A percentile compares a stretch with the other conserved stretches of the same genome.
phyloP scores from a whole-genome alignment of 106 monocot genomes.

The Posidonia australis region DNA sequence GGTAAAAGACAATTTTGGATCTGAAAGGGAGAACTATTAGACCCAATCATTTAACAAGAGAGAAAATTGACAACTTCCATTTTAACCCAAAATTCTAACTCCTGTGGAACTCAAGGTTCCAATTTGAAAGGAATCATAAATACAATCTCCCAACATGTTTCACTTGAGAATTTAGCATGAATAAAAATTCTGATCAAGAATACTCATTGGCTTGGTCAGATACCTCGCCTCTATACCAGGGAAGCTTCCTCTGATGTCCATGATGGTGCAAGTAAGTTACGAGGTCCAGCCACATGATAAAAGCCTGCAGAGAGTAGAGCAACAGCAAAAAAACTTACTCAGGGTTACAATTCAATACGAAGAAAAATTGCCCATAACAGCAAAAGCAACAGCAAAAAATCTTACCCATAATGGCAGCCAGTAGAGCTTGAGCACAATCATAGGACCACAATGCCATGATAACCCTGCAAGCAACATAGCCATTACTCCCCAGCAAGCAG shows the following conservation, averaged over 20 bases:
- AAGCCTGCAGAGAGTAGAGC: constrained; percentile 13
- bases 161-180: neutral
- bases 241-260: constrained; percentile 20
- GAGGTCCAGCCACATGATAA: constrained; percentile 21
- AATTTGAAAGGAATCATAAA: no score
- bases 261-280: constrained; percentile 28
- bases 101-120: no score
- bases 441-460: constrained; percentile 3
- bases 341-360: neutral
- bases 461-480: constrained; percentile 6
- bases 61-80: neutral
- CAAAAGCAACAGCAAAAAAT: neutral
- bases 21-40: neutral
- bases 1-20: neutral
- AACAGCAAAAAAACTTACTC: neutral
- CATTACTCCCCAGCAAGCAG: constrained; percentile 22
- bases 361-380: neutral
- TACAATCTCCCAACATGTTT: no score
- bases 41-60: no score
- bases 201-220: neutral
- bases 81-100: no score
- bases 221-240: constrained; percentile 23
- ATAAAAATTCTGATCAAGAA: neutral
- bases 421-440: constrained; percentile 12
- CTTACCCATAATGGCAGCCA: constrained; percentile 11